A percentile compares a stretch with the other conserved stretches of the same genome.
Conservation (phyloP, 768 basidiomycete species). For the Panus rudis region DNA sequence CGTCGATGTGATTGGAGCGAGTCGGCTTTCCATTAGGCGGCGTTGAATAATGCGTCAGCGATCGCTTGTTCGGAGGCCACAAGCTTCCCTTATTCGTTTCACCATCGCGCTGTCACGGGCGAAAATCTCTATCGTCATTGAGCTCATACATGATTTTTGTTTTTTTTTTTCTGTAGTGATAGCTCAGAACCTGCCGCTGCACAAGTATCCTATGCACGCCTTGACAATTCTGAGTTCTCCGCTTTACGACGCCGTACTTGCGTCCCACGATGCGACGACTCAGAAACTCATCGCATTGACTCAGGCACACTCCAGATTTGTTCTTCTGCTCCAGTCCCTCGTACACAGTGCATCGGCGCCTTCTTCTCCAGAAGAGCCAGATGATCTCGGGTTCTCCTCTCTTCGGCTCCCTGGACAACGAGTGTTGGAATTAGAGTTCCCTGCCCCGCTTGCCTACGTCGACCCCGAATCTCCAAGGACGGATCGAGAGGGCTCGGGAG, state of each 20-base stretch:
- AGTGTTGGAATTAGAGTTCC: conserved; percentile 61
- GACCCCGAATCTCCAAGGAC: conserved; percentile 1
- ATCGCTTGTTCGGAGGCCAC: background rate
- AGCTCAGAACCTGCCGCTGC: conserved; percentile 57
- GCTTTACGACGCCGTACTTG: background rate
- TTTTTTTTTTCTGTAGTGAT: conserved; percentile 36
- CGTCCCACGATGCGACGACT: conserved; percentile 12
- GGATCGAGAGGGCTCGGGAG: background rate
- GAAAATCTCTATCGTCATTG: too few relatives aligned
- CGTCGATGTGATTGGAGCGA: too few relatives aligned
- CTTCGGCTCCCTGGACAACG: conserved; percentile 17
- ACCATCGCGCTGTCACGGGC: too few relatives aligned
- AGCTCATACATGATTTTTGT: conserved; percentile 3
- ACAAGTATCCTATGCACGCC: conserved; percentile 66
- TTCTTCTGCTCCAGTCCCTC: conserved; percentile 66
- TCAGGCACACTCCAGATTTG: conserved; percentile 66
- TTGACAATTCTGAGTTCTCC: conserved; percentile 35
- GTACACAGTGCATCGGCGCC: conserved; percentile 53
- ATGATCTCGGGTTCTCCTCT: conserved; percentile 19
- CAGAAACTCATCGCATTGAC: conserved; percentile 40
- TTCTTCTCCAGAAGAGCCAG: conserved; percentile 40
- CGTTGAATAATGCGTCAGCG: too few relatives aligned
- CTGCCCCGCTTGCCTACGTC: conserved; percentile 59
- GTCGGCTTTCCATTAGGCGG: too few relatives aligned
- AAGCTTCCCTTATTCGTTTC: too few relatives aligned